These are phyloP conservation scores for Alternaria panax DNA, from an alignment of 2,329 filamentous ascomycete genomes.

Conservation along the genomic window DNA sequence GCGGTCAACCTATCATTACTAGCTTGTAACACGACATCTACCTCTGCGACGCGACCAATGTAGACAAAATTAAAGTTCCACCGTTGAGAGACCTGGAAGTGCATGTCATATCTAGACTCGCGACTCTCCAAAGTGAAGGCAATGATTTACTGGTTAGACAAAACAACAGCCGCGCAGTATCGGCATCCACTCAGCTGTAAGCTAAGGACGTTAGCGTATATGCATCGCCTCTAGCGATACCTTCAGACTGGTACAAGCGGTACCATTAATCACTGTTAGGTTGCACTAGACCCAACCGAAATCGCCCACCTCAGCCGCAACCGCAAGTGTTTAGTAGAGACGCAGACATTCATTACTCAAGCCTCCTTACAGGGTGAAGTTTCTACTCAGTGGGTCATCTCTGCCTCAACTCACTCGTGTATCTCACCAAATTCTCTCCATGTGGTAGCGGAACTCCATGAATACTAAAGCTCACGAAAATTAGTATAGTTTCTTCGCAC, in stretches of 20 bases:
- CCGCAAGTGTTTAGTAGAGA: not conserved
- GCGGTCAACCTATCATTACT: not conserved
- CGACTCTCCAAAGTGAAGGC: not conserved
- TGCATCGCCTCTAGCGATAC: not conserved
- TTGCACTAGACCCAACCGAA: not conserved
- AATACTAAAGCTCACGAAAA: not conserved
- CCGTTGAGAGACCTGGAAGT: not conserved
- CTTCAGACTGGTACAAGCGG: not conserved
- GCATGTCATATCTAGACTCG: not conserved
- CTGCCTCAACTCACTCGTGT: not conserved
- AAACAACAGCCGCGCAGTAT: not conserved
- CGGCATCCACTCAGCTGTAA: not conserved
- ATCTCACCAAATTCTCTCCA: not conserved
- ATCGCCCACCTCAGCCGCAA: not conserved
- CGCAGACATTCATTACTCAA: not conserved
- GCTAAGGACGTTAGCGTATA: not conserved
- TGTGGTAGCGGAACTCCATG: not conserved
- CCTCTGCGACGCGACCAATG: not conserved
- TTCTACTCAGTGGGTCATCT: not conserved
- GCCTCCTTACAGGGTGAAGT: not conserved
- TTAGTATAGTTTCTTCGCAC: not conserved
- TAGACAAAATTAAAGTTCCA: not conserved
- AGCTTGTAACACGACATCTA: not conserved
- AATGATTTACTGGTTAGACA: not conserved
- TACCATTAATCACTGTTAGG: not conserved